Conservation (phyloP, 768 basidiomycete genomes). For the Cystobasidium onofrii region DNA sequence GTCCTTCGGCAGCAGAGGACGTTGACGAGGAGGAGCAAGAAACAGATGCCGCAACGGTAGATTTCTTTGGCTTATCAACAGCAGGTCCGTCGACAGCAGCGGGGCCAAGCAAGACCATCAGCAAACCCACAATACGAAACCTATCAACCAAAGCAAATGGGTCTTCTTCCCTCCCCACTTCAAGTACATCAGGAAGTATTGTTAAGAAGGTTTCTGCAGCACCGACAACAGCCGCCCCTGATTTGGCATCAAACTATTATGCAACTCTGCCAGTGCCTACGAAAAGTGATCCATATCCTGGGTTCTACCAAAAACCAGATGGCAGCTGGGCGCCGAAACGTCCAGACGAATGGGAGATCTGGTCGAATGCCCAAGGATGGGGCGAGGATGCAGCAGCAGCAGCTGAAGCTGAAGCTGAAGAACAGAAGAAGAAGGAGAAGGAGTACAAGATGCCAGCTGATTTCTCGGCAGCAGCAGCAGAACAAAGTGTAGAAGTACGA, state of each 20-base stretch:
- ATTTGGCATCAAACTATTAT: constrained; percentile 32
- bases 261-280: constrained; percentile 33
- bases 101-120: background rate
- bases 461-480: background rate
- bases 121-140: background rate
- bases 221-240: constrained; percentile 19
- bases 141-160: background rate
- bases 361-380: constrained; percentile 12
- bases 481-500: background rate
- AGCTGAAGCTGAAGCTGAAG: background rate
- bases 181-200: background rate
- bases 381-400: background rate
- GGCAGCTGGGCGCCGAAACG: constrained; percentile 31
- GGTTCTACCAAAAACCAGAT: constrained; percentile 30
- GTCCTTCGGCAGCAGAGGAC: background rate
- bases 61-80: constrained; percentile 22
- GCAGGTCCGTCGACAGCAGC: background rate
- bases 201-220: constrained; percentile 24
- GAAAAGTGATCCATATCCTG: constrained; percentile 32
- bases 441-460: constrained; percentile 13
- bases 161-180: background rate
- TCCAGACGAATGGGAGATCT: constrained; percentile 33
- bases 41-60: background rate
- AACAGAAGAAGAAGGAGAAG: constrained; percentile 5
- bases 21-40: constrained; percentile 7